Conservation (phyloP, 2,329 filamentous ascomycete genomes). For the Fusarium phyllophilum region DNA sequence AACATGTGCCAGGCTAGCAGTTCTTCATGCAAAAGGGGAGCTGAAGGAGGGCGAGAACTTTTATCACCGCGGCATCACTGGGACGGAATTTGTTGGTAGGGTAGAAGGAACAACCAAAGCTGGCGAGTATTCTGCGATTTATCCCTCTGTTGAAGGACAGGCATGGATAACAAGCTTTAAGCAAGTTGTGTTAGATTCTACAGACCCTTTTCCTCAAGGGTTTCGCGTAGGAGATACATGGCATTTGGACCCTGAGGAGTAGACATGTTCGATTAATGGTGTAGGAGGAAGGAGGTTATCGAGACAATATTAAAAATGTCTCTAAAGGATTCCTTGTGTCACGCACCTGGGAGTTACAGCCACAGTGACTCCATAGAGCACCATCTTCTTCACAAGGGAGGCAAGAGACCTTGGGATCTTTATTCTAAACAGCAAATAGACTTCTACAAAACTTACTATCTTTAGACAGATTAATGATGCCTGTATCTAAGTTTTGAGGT, state of each 20-base stretch:
- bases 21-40: slow-evolving; percentile 21
- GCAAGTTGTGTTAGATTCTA: slow-evolving; percentile 24
- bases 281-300: too few species aligned
- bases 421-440: neutral
- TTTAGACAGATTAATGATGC: neutral
- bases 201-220: slow-evolving; percentile 23
- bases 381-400: neutral
- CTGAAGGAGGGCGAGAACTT: slow-evolving; percentile 15
- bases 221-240: slow-evolving; percentile 28
- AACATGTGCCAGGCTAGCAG: slow-evolving; percentile 28
- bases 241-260: slow-evolving; percentile 11
- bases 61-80: slow-evolving; percentile 20
- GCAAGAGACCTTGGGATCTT: neutral
- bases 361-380: neutral
- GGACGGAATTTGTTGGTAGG: slow-evolving; percentile 20
- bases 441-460: too few species aligned
- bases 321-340: neutral
- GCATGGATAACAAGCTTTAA: slow-evolving; percentile 34
- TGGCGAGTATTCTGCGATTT: slow-evolving; percentile 15
- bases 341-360: neutral
- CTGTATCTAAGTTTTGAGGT: too few species aligned
- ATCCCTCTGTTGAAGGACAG: slow-evolving; percentile 16
- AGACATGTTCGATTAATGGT: neutral
- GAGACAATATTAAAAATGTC: neutral
- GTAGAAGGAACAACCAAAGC: slow-evolving; percentile 10